Evolutionary conservation across 2,329 filamentous ascomycete species (phyloP), one percentile per base, ranked within the genome.

Genomic region (Xylariaceae sp.): DNA sequence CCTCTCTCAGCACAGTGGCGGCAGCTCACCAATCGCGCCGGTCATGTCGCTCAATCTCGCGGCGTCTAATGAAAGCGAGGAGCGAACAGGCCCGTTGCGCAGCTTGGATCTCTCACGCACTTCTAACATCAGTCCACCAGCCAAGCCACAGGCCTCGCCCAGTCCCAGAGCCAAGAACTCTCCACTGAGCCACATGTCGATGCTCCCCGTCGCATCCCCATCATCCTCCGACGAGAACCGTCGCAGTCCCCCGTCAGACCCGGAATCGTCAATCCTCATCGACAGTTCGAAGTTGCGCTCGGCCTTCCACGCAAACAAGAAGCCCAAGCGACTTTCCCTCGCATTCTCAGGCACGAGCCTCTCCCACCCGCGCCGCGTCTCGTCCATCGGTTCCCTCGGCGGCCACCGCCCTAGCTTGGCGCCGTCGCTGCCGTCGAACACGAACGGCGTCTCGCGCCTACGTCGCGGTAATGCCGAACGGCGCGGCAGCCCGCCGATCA

Each of bases 1-100:
- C 49, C 68, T 72, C 2, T 77, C 78, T 1, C 69, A 75, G 44
- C 74, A 73, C 17, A 13, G 13, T 47, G 67, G 71, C 51, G 86
- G 82, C 23, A 30, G 23, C 55, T 91, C 88, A 2, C 88, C 89
- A 3, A 74, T 83, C 3, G 76, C 81, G 1, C 82, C 84, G 11
- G 79, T 79, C 6, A 74, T 87, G 60, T 81, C 81, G n/a, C 77
- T 83, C 30, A 80, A 80, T 54, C 74, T 86, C 45, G 80, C 83
- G 18, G 83, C 84, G 2, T 85, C 84, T 17, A 77, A 78, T 13
- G 78, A 77, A 53, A 72, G 71, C 39, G 85, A 88, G 60, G 78
- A 77, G 39, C 72, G 84, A 87, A 59, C 71, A 64, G 49, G 78
- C 1, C 80, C 82, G 11, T 68, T 85, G 59, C 77, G 80, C 63